Base-by-base conservation (phyloP, 2,329 filamentous ascomycete species). In the Xylogone sp. region DNA sequence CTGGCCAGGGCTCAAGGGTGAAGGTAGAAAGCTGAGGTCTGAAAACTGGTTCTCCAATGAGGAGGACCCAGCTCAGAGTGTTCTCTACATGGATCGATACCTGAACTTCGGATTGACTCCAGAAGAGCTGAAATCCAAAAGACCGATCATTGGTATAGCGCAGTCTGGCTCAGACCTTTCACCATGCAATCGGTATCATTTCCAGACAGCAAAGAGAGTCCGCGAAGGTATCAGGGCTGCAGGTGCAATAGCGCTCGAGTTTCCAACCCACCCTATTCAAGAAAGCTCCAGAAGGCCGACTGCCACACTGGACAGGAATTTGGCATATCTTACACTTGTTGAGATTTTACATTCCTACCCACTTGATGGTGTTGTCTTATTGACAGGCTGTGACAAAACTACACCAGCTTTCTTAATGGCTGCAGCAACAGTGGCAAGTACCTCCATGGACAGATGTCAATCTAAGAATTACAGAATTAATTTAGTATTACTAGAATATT, bases 371-470 rank as follows among this genome's bases (percentile, higher is more conserved):
- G 71, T 78, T 20, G 75, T 78, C 16, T 62, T 78, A 21, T 65
- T 78, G 46, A 78, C 75, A 0, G 75, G 75, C 8, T 78, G 75
- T 62, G 75, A 78, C 56, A 78, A 78, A 68, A 78, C 75, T 4
- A 77, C 75, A 0, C 75, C 75, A 13, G 75, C 74, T 13, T 72
- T 68, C 48, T 62, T 78, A 45, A 78, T 78, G 75, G 75, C 75
- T 13, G 75, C 75, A 3, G 74, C 75, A 39, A 77, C 75, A 2
- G 68, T 78, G 61, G 70, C n/a, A n/a, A n/a, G n/a, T n/a, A n/a
- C n/a, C n/a, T 72, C 53, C 52, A 62, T 65, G 27, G 19, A 29
- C 34, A 16, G 29, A 21, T 20, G 1, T 39, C 42, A 44, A 16
- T 9, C 7, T 44, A 21, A 4, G 20, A 31, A 34, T 46, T 18